Percentiles rank a stretch among this genome's conserved stretches.
These are phyloP conservation scores for Gossypium longicalyx DNA, from an alignment of 345 rosid genomes.

Conservation along the genomic window DNA sequence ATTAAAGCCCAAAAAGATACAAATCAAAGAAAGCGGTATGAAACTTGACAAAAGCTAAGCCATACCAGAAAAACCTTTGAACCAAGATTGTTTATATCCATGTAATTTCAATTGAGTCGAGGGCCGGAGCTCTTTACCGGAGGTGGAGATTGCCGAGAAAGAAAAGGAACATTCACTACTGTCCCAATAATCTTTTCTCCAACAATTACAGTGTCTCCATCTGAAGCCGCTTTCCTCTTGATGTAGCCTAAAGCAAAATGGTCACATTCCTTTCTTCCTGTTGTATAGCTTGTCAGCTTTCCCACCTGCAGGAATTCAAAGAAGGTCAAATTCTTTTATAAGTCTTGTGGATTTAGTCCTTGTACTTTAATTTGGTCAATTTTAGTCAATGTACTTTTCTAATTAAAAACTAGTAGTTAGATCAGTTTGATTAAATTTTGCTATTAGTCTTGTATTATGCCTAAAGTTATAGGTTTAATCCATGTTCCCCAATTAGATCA, in stretches of 20 bases:
- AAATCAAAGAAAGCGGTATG: too few relatives aligned
- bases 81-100: background rate
- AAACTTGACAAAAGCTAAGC: too few relatives aligned
- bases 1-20: too few relatives aligned
- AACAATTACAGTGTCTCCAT: slow-evolving; percentile 47
- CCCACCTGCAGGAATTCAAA: slow-evolving; percentile 47
- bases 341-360: too few relatives aligned
- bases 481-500: too few relatives aligned
- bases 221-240: slow-evolving; percentile 45
- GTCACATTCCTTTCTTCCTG: slow-evolving; percentile 36
- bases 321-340: background rate
- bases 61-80: too few relatives aligned
- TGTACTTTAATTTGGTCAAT: too few relatives aligned
- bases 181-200: slow-evolving; percentile 56
- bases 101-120: slow-evolving; percentile 22
- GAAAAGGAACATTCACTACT: slow-evolving; percentile 58
- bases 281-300: slow-evolving; percentile 69
- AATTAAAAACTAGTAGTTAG: too few relatives aligned
- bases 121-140: slow-evolving; percentile 39
- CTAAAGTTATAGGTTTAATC: too few relatives aligned
- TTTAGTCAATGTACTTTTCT: too few relatives aligned
- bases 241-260: slow-evolving; percentile 79
- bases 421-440: too few relatives aligned
- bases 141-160: slow-evolving; percentile 41
- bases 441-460: too few relatives aligned